Base-by-base conservation (phyloP, 2,329 filamentous ascomycete species). In the Colletotrichum coccodes region DNA sequence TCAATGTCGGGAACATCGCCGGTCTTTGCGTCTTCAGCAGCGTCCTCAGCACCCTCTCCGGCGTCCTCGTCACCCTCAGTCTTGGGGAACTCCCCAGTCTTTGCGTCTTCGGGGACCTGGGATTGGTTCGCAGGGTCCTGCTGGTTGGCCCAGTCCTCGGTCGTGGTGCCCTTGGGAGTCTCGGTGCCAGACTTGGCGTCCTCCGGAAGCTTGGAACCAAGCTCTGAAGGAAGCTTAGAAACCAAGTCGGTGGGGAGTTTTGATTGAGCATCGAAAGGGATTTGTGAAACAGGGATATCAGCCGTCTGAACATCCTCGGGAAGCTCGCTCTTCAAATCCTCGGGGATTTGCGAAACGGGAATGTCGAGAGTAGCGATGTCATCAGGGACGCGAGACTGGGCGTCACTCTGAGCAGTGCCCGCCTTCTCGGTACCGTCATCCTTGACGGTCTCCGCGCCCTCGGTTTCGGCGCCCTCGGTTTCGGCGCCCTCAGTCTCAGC, bases 241-340 rank as follows among this genome's bases (percentile, higher is more conserved):
- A 63, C 64, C 14, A 68, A 18, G 16, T 68, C 64, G 11, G 50
- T 52, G n/a, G 66, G 66, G 0, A 69, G 66, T 49, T 69, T 65
- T 1, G 66, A 60, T 14, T 66, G 61, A 30, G 61, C 66, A 1
- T 69, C 66, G 6, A 66, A 50, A 4, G 62, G 66, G 18, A 69
- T 69, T 28, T 69, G 66, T 1, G 66, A 69, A 5, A 69, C 66
- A 5, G 66, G 66, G 7, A 69, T 69, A 34, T 69, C 66, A 57
- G 67, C 63, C 4, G 70, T 64, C 60, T 72, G 57, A 7, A 72
- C 2, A 16, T 72, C 68, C 4, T 72, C 68, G 11, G 72, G 70
- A 38, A 69, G 46, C 23, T 69, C 66, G 30, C 56, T 69, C 66
- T 69, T 69, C 8, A 69, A 14, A 14, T 38, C 49, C 3, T 60